Conservation (phyloP, 2,329 filamentous ascomycete species). For the Nannizziopsis barbatae region DNA sequence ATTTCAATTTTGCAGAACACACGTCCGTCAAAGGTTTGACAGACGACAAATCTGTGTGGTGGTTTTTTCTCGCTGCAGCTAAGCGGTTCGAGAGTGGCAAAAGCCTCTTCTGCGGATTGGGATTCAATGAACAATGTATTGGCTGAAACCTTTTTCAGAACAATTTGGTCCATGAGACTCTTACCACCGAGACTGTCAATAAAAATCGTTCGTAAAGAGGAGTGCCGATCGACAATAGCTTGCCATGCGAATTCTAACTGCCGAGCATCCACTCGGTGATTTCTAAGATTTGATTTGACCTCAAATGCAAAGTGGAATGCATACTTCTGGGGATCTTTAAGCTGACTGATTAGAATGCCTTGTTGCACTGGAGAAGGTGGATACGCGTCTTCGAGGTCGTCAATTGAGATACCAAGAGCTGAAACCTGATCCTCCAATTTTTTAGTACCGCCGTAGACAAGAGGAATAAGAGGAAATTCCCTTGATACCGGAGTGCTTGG, state of each 20-base stretch:
- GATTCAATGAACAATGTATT: conserved; percentile 24
- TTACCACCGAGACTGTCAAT: conserved; percentile 27
- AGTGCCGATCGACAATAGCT: conserved; percentile 25
- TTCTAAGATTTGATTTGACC: conserved; percentile 18
- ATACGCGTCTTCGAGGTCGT: conserved; percentile 27
- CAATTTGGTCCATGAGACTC: conserved; percentile 30
- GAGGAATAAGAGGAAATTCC: conserved; percentile 12
- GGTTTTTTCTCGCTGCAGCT: conserved; percentile 23
- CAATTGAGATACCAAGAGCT: conserved; percentile 8
- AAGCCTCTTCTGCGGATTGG: conserved; percentile 19
- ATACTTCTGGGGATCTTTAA: conserved; percentile 27
- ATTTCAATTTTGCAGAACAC: conserved; percentile 30
- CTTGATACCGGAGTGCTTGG: background rate
- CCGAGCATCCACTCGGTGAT: conserved; percentile 19
- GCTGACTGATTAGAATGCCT: conserved; percentile 29
- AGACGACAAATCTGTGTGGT: conserved; percentile 29
- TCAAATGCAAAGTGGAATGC: conserved; percentile 30
- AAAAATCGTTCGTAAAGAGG: conserved; percentile 27
- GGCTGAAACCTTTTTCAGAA: conserved; percentile 22
- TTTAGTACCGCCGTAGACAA: conserved; percentile 9
- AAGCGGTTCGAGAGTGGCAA: conserved; percentile 22
- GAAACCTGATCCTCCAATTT: conserved; percentile 11
- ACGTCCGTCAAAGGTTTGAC: conserved; percentile 22
- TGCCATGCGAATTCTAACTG: conserved; percentile 27
- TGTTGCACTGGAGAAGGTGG: conserved; percentile 30